A percentile compares a stretch with the other conserved stretches of the same genome.
phyloP scores from a whole-genome alignment of 2,329 filamentous ascomycete species.

The Microascus cirrosus region DNA sequence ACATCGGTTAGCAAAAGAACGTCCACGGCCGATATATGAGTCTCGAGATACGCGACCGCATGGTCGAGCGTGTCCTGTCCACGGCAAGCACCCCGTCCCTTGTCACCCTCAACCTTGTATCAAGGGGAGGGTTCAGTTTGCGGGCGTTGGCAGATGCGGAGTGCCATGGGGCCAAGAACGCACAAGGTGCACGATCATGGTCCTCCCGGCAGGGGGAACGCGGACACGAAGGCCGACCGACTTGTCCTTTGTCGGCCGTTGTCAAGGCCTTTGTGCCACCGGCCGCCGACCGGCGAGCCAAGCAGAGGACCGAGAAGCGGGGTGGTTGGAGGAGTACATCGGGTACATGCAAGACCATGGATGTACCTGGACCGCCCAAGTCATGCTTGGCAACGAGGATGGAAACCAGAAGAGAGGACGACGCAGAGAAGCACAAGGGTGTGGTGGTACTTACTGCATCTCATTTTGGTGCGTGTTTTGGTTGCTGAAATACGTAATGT shows the following conservation, averaged over 20 bases:
- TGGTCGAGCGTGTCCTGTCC: neutral
- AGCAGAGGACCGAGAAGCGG: conserved; percentile 3
- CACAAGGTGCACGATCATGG: neutral
- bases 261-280: neutral
- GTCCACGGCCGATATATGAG: neutral
- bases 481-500: conserved; percentile 44
- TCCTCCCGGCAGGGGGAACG: neutral
- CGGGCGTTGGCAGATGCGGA: neutral
- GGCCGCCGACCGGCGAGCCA: conserved; percentile 2
- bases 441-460: conserved; percentile 41
- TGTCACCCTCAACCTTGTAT: neutral
- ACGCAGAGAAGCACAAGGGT: conserved; percentile 14
- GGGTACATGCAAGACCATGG: conserved; percentile 4
- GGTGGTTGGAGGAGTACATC: conserved; percentile 6
- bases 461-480: conserved; percentile 38
- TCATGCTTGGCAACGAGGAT: conserved; percentile 6
- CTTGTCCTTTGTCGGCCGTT: neutral
- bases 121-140: neutral
- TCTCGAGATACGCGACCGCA: neutral
- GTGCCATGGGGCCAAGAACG: neutral
- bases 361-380: conserved; percentile 2
- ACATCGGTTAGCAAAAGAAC: conserved; percentile 5
- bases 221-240: neutral
- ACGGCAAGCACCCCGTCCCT: neutral
- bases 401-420: conserved; percentile 5